Evolutionary conservation across 495 filamentous ascomycete species (phyloP), one percentile per base, ranked within the genome.

Genomic region (Umbilicaria muhlenbergii): DNA sequence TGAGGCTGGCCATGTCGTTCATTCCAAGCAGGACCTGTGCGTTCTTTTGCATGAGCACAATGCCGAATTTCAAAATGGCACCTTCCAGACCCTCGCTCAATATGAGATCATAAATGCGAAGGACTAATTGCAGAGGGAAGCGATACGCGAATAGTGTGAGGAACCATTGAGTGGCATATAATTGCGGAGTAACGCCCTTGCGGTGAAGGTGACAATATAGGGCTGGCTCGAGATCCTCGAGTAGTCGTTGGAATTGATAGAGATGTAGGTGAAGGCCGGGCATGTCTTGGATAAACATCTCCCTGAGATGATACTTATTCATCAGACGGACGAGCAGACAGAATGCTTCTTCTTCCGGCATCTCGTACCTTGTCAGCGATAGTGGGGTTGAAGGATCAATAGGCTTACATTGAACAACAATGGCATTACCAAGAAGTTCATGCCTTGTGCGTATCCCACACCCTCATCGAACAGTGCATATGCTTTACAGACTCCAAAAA

Each of bases 131-230:
- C 8, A 99, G 69, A 11, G 91, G 91, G 60, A 99, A 99, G 38
- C 93, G 81, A 60, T 99, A 96, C 13, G 91, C 88, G 55, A 99
- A 99, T n/a, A 99, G 73, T 5, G 91, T 99, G 36, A 99, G 75
- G 61, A 96, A 96, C 91, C 91, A 99, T 58, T 96, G 91, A 0
- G 91, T 96, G 36, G 91, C 91, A 57, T 99, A 99, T 8, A 99
- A 68, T 51, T 94, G 81, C 0, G 92, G 86, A 35, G 80, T 79
- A 33, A 96, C 91, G 18, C 82, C 79, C 36, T 84, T 80, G 42
- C 91, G 79, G 48, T 81, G 80, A 35, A 99, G 76, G 63, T 99
- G 91, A 58, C 91, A 96, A 61, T 91, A 95, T 2, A 96, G 71
- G 21, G 86, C 86, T 1, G 91, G 91, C 52, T 96, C 89, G 34